Base-by-base conservation (phyloP, 129 eudicot genomes). In the Tagetes erecta region DNA sequence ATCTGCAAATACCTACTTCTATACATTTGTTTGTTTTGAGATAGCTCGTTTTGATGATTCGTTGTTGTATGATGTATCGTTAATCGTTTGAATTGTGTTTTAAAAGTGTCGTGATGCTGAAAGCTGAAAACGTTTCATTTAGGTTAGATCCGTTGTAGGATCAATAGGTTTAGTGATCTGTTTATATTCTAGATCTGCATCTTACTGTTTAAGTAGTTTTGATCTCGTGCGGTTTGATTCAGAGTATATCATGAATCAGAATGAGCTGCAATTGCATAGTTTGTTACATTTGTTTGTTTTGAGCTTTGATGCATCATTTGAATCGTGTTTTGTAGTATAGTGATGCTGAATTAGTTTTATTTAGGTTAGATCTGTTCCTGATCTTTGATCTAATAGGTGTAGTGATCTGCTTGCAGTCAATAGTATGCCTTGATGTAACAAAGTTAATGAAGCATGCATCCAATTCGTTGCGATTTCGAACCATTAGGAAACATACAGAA, bases 101-200 rank as follows among this genome's bases (percentile, higher is more conserved):
- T 9, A 4, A 11, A 14, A 7, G 1, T 20, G 27, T 20, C 0
- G 62, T 7, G 27, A 30, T 27, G 62, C 10, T 55, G 34, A 55
- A 55, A 20, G 56, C 5, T 55, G 20, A 0, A 50, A 11, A 11
- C 4, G 44, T 56, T 41, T 56, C 2, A 37, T 8, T 37, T 55
- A 38, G 65, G 49, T 30, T 55, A 53, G 53, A 30, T 20, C 45
- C n/a, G 4, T 10, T 20, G 56, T 31, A 5, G 34, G 27, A 49
- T 49, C 20, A 14, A 34, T 50, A 37, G 63, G 20, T 71, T 10
- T 39, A 55, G 45, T 71, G 66, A 56, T 71, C 50, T 57, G 67
- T 34, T 27, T 42, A 20, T 20, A 20, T 20, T 20, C 27, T 20
- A 20, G 27, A 20, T 20, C 27, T 20, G 27, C 27, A 20, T 20